A percentile compares a stretch with the other conserved stretches of the same genome.
Evolutionary conservation across 2,329 filamentous ascomycete species (phyloP).

Genomic region (Didymosphaeria variabile): DNA sequence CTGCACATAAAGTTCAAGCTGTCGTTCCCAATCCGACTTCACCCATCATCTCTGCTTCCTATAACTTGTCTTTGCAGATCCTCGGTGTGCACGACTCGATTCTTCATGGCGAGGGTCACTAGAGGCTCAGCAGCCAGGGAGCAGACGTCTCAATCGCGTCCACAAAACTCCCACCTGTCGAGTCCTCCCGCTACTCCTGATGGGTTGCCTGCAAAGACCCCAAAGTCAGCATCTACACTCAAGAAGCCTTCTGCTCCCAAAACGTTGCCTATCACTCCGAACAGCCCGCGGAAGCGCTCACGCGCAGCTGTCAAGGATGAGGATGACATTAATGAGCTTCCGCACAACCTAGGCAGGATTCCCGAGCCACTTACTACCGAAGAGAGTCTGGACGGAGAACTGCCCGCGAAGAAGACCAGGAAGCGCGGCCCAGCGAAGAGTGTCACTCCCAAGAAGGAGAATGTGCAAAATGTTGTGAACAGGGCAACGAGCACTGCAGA

Average conservation of each 20-base stretch:
- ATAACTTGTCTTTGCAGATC: neutral
- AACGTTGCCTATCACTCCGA: constrained; percentile 22
- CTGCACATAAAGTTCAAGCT: constrained; percentile 23
- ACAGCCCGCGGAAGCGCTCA: constrained; percentile 49
- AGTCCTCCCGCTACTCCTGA: constrained; percentile 54
- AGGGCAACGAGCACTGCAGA: constrained; percentile 40
- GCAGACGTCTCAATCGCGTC: constrained; percentile 19
- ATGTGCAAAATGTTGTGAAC: constrained; percentile 31
- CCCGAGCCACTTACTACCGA: constrained; percentile 20
- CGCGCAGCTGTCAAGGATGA: constrained; percentile 49
- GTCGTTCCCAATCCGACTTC: constrained; percentile 11
- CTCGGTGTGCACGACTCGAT: neutral
- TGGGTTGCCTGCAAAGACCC: constrained; percentile 10
- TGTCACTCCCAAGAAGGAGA: constrained; percentile 25
- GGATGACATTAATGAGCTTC: constrained; percentile 58
- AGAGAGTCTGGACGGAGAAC: constrained; percentile 19
- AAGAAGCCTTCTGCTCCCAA: constrained; percentile 16
- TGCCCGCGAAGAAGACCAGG: constrained; percentile 28
- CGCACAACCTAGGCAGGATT: constrained; percentile 63
- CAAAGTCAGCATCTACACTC: constrained; percentile 2
- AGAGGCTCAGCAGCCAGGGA: constrained; percentile 36
- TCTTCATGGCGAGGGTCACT: constrained; percentile 43
- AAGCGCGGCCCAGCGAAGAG: constrained; percentile 22
- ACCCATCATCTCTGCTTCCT: neutral
- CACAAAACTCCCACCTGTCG: constrained; percentile 51